Evolutionary conservation across 148 eudicot genomes (phyloP).

Genomic region (Rhododendron vialii): DNA sequence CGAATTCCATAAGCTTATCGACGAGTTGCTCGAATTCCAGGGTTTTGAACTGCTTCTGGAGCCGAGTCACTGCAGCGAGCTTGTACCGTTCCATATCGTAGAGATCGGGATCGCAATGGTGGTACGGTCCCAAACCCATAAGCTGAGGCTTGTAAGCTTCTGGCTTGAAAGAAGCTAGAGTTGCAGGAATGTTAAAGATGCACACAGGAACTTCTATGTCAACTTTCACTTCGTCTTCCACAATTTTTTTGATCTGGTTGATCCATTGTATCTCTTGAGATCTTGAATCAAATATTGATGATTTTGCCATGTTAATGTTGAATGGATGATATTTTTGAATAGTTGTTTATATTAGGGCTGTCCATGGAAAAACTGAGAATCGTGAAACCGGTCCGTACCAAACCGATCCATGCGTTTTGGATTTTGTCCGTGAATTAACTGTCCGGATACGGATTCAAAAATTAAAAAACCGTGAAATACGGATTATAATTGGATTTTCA

Average conservation of each 20-base stretch:
- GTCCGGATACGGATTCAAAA: too few species aligned
- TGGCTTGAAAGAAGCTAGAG: slow-evolving; percentile 15
- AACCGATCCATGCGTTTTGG: too few species aligned
- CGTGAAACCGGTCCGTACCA: too few species aligned
- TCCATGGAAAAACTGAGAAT: too few species aligned
- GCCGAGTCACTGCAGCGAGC: slow-evolving; percentile 29
- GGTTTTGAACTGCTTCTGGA: slow-evolving; percentile 17
- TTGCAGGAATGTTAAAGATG: slow-evolving; percentile 19
- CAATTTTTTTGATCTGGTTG: slow-evolving; percentile 16
- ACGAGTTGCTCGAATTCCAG: slow-evolving; percentile 28
- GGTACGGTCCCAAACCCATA: slow-evolving; percentile 50
- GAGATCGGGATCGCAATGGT: slow-evolving; percentile 22
- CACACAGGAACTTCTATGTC: slow-evolving; percentile 16
- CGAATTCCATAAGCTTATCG: slow-evolving; percentile 11
- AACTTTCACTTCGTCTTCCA: slow-evolving; percentile 10
- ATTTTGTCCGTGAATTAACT: too few species aligned
- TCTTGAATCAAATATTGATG: slow-evolving; percentile 7
- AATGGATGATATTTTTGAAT: too few species aligned
- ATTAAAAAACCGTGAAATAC: too few species aligned
- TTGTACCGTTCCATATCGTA: slow-evolving; percentile 32
- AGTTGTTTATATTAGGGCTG: too few species aligned
- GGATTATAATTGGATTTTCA: too few species aligned
- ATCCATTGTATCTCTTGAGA: slow-evolving; percentile 28
- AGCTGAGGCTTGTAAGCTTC: slow-evolving; percentile 32
- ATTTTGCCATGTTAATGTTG: too few species aligned